A percentile compares a stretch with the other conserved stretches of the same genome.
phyloP scores from a whole-genome alignment of 345 rosid genomes.

The Euclidium syriacum region DNA sequence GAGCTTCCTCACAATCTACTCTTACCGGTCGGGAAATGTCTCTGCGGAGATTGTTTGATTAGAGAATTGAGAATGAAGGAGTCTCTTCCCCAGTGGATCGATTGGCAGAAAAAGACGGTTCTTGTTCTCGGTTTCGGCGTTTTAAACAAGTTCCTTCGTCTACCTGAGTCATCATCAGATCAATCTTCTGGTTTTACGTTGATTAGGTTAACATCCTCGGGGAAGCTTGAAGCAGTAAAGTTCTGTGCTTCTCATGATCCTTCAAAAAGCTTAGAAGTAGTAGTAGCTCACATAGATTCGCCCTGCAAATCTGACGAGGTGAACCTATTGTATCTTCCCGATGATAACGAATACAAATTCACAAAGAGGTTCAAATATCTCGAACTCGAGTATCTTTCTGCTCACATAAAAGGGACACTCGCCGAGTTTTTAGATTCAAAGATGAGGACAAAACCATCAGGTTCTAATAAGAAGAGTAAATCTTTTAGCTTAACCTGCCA shows the following conservation, averaged over 20 bases:
- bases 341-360: conserved; percentile 39
- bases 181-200: conserved; percentile 59
- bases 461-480: conserved; percentile 6
- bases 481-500: conserved; percentile 37
- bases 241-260: conserved; percentile 44
- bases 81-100: conserved; percentile 55
- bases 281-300: conserved; percentile 32
- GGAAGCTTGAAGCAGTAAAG: conserved; percentile 62
- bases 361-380: conserved; percentile 43
- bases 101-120: conserved; percentile 61
- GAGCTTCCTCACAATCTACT: conserved; percentile 52
- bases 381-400: conserved; percentile 43
- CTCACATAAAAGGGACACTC: conserved; percentile 44
- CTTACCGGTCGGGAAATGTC: conserved; percentile 43
- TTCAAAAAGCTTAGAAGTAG: conserved; percentile 16
- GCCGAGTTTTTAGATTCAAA: conserved; percentile 32
- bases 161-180: conserved; percentile 29
- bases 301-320: conserved; percentile 18
- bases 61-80: conserved; percentile 42
- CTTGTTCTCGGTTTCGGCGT: conserved; percentile 59
- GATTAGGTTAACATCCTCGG: conserved; percentile 59
- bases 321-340: conserved; percentile 36
- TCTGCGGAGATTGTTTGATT: conserved; percentile 52
- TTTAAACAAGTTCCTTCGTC: conserved; percentile 35
- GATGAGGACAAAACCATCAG: conserved; percentile 24